phyloP scores from a whole-genome alignment of 192 early-diverging fungal species.

The Coemansia sp. region DNA sequence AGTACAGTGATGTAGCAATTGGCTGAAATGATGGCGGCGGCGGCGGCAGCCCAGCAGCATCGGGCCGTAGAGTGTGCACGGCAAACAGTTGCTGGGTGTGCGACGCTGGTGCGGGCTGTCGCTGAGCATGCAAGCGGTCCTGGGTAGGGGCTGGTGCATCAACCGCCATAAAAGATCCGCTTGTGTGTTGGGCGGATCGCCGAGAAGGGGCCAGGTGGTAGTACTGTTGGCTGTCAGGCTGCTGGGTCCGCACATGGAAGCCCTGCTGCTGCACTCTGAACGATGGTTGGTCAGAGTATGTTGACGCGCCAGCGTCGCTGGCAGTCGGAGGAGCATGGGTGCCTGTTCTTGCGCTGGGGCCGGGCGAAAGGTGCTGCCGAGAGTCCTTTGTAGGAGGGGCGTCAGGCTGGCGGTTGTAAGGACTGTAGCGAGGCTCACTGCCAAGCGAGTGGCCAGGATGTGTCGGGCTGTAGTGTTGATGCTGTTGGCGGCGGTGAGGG shows the following conservation, averaged over 20 bases:
- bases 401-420: constrained; percentile 35
- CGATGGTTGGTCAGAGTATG: constrained; percentile 8
- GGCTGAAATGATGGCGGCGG: no score
- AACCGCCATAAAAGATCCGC: not conserved
- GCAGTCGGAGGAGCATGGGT: constrained; percentile 3
- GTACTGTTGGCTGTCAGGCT: not conserved
- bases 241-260: constrained; percentile 37
- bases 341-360: constrained; percentile 8
- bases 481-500: constrained; percentile 42
- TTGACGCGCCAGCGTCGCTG: not conserved
- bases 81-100: no score
- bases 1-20: not conserved
- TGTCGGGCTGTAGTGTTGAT: constrained; percentile 27
- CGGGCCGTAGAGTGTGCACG: no score
- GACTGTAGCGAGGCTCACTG: constrained; percentile 38
- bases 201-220: not conserved
- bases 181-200: not conserved
- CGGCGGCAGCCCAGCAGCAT: no score
- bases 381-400: constrained; percentile 14
- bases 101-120: no score
- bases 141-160: not conserved
- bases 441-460: constrained; percentile 16
- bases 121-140: not conserved
- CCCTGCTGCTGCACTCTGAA: constrained; percentile 44
- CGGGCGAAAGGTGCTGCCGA: constrained; percentile 23